Evolutionary conservation across 2,329 filamentous ascomycete genomes (phyloP), one percentile per base, ranked within the genome.

Genomic region (Pyrenophora teres): DNA sequence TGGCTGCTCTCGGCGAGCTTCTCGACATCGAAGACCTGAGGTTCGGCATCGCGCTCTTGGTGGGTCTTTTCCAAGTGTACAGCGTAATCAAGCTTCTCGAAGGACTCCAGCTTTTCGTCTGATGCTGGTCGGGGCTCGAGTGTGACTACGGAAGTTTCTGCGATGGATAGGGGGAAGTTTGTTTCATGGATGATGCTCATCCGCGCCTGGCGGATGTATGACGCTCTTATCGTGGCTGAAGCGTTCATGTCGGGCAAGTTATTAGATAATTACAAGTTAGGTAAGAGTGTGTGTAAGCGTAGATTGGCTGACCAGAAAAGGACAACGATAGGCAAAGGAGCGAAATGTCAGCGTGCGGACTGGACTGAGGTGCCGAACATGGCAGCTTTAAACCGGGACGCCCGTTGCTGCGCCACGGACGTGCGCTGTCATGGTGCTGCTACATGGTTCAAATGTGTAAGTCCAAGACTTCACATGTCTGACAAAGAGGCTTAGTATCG

Each of bases 161-260:
- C 18, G 32, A 57, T 48, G 15, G 47, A 33, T 31, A 32, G 16
- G 12, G 41, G 23, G 2, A 27, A 19, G 23, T 25, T 19, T 19
- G 51, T n/a, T n/a, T 48, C 45, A 16, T 56, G 50, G 6, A 56
- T 51, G 25, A 60, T 58, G 51, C 53, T 59, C 45, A 62, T 58
- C 36, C 60, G 51, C 23, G 62, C 60, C 35, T 60, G 57, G 25
- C 64, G 63, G 37, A 69, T 60, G 23, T 68, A 67, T 23, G 60
- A 62, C 2, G 59, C 63, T 25, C 66, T 58, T 36, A 68, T 67
- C 4, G 65, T 62, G 23, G 66, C 65, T 31, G 66, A 69, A 40
- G 65, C 66, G 32, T 69, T 68, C 66, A 69, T 69, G 19, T n/a
- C 19, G 54, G 36, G 12, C 15, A 36, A 21, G 23, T 18, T 18